phyloP scores from a whole-genome alignment of 768 basidiomycete genomes.

The Kwoniella newhampshirensis region DNA sequence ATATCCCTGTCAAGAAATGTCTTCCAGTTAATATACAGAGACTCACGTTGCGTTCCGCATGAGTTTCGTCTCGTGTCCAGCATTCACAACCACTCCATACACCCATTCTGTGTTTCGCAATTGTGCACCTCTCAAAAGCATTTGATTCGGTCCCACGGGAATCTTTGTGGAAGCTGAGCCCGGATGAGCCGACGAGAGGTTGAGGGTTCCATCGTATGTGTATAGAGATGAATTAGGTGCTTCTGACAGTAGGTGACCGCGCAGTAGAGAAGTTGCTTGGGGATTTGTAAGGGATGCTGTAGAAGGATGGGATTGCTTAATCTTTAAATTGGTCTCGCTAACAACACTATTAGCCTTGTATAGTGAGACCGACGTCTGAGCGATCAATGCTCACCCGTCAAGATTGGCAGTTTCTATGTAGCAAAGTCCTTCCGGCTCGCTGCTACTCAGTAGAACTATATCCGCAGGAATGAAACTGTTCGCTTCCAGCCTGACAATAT shows the following conservation, averaged over 20 bases:
- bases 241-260: slow-evolving; percentile 85
- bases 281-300: slow-evolving; percentile 78
- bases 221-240: slow-evolving; percentile 97
- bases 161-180: slow-evolving; percentile 70
- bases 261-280: slow-evolving; percentile 66
- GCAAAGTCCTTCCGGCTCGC: slow-evolving; percentile 94
- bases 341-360: neutral
- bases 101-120: slow-evolving; percentile 94
- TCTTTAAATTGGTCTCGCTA: slow-evolving; percentile 97
- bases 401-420: slow-evolving; percentile 98
- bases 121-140: slow-evolving; percentile 91
- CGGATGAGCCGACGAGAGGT: slow-evolving; percentile 59
- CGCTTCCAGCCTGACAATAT: slow-evolving; percentile 83
- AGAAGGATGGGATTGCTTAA: slow-evolving; percentile 88
- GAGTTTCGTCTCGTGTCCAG: slow-evolving; percentile 96
- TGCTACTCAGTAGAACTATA: slow-evolving; percentile 77
- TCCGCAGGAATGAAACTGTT: slow-evolving; percentile 97
- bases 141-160: slow-evolving; percentile 90
- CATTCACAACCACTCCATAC: slow-evolving; percentile 89
- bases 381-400: slow-evolving; percentile 70
- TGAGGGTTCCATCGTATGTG: slow-evolving; percentile 71
- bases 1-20: neutral
- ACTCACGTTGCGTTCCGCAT: slow-evolving; percentile 97
- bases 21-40: no score
- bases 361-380: no score